Base-by-base conservation (phyloP, 371 early-diverging fungal species). In the Massospora cicadina region DNA sequence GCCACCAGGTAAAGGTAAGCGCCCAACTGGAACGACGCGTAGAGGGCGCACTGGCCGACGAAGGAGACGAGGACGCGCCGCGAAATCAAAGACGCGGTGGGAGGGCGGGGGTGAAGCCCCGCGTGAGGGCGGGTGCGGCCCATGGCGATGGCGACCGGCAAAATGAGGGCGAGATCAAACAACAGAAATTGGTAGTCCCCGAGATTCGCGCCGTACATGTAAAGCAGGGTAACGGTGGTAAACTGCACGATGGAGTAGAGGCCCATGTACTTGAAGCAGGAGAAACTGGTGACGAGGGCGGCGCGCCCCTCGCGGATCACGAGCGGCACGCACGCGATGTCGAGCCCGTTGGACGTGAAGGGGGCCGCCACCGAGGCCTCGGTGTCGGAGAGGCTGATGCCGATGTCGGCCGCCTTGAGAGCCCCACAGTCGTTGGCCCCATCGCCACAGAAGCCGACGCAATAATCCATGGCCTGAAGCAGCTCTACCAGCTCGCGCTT, bases 361-460 rank as follows among this genome's bases (percentile, higher is more conserved):
- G 95, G 95, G 2, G 99, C 97, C 1, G 98, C 98, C 0, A 99
- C 92, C 43, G 90, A 93, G 1, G 98, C 94, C 69, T 97, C 98
- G 13, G 98, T 96, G 67, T 95, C 92, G 3, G 93, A 91, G 30
- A 99, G 74, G 21, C 98, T 93, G 21, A 99, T 75, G 0, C 99
- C 99, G 30, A 98, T 93, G 74, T 98, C 98, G 7, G 99, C 98
- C 28, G 90, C 91, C 64, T 91, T 90, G 17, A 99, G 78, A 1
- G 99, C 99, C 25, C 96, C 98, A 77, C 96, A 95, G 74, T 99
- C 99, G 70, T 99, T 99, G 32, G 99, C 98, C 5, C 99, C 99
- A 77, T 99, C 99, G n/a, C 99, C 99, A 75, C 93, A 93, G 67
- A 98, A 96, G 0, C 93, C 91, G 5, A 91, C 88, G 68, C 88